phyloP scores from a whole-genome alignment of 768 basidiomycete species.

The Tricholoma furcatifolium region DNA sequence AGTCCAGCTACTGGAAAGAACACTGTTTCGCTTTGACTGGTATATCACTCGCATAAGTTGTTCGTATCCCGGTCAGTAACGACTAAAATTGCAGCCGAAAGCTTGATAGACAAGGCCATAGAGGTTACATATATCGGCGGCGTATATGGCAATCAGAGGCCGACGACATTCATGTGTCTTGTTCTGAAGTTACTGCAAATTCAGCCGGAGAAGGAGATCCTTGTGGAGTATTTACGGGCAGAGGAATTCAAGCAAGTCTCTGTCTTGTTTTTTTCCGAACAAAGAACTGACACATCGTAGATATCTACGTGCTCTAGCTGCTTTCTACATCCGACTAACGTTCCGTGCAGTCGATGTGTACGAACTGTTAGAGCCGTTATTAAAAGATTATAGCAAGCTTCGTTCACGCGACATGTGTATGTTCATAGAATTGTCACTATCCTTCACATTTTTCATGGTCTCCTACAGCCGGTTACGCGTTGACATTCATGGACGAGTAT shows the following conservation, averaged over 20 bases:
- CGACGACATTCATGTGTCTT: conserved; percentile 91
- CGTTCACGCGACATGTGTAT: conserved; percentile 77
- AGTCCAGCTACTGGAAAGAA: conserved; percentile 95
- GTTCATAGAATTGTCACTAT: conserved; percentile 21
- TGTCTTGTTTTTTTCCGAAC: neutral
- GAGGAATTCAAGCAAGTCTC: conserved; percentile 93
- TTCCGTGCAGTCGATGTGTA: conserved; percentile 90
- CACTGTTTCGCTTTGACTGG: conserved; percentile 97
- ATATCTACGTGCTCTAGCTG: conserved; percentile 91
- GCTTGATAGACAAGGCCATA: conserved; percentile 90
- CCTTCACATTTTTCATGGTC: conserved; percentile 4
- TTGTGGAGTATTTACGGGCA: conserved; percentile 91
- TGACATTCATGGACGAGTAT: conserved; percentile 93
- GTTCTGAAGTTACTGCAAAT: conserved; percentile 94
- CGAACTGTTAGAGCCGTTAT: conserved; percentile 88
- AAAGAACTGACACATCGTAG: conserved; percentile 37
- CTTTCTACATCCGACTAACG: conserved; percentile 93
- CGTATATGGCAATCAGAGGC: conserved; percentile 92
- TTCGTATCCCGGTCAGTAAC: neutral
- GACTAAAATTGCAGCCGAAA: conserved; percentile 61
- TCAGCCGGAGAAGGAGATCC: conserved; percentile 96
- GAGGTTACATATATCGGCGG: conserved; percentile 83
- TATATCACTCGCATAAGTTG: conserved; percentile 27
- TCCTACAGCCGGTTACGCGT: conserved; percentile 70
- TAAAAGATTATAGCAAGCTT: conserved; percentile 92